Base-by-base conservation (phyloP, 2,329 filamentous ascomycete species). In the Uncinocarpus reesii region DNA sequence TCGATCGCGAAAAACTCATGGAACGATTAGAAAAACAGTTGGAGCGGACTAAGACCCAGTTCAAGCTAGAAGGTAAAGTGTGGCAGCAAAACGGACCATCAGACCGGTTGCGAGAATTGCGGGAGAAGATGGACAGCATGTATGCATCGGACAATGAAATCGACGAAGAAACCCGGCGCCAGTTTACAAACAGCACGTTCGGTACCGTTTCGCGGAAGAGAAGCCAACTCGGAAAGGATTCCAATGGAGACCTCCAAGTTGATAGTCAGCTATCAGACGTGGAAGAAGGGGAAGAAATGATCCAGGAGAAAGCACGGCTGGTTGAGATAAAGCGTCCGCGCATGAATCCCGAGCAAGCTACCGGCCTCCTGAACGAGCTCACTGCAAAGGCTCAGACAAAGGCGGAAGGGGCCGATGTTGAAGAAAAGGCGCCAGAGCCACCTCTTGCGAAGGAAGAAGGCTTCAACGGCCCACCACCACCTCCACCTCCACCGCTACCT, bases 11-110 rank as follows among this genome's bases (percentile, higher is more conserved):
- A 60, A 81, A 78, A 60, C 80, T 98, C 56, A 93, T 98, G 84
- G 86, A 88, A 62, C 83, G 89, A 46, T 76, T 98, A 49, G 89
- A 95, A 66, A 93, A 86, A 74, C 92, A 96, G 68, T 79, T 98
- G 35, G 90, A 96, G 71, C 77, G 92, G 55, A 90, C 95, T 55
- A 96, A 96, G 77, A 96, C 92, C 0, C 89, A 96, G 63, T 95
- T 87, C 68, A 95, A 95, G 68, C 79, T 98, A 26, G 92, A 96
- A 67, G 92, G 92, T 56, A 86, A 86, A 64, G 81, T 87, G 7
- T 95, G 90, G 84, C 83, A 83, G 53, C 85, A 93, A 53, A 76
- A 84, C 55, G 86, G 86, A 29, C 90, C 92, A 10, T 95, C 88
- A 37, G 92, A 98, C 68, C 83, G 89, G 59, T 74, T 98, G 50